Percentiles rank a stretch among this genome's conserved stretches.
Evolutionary conservation across 345 rosid genomes (phyloP).

Genomic region (Citrus sinensis): DVS_A1.0 CM039169.1:949501-950000

Average conservation of each 20-base stretch:
- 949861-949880: not conserved
- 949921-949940: not conserved
- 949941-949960: not conserved
- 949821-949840: not conserved
- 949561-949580: not conserved
- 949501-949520: not conserved
- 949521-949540: not conserved
- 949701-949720: conserved; percentile 77
- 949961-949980: not conserved
- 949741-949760: conserved; percentile 78
- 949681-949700: conserved; percentile 64
- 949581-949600: not conserved
- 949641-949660: conserved; percentile 70
- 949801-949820: not conserved
- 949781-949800: not conserved
- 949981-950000: not conserved
- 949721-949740: conserved; percentile 73
- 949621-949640: conserved; percentile 7
- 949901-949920: not conserved
- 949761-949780: conserved; percentile 71
- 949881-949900: not conserved
- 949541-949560: not conserved
- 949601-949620: not conserved
- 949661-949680: conserved; percentile 73
- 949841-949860: not conserved